Conservation (phyloP, 768 basidiomycete species). For the Xerocomellus dryophilus region DNA sequence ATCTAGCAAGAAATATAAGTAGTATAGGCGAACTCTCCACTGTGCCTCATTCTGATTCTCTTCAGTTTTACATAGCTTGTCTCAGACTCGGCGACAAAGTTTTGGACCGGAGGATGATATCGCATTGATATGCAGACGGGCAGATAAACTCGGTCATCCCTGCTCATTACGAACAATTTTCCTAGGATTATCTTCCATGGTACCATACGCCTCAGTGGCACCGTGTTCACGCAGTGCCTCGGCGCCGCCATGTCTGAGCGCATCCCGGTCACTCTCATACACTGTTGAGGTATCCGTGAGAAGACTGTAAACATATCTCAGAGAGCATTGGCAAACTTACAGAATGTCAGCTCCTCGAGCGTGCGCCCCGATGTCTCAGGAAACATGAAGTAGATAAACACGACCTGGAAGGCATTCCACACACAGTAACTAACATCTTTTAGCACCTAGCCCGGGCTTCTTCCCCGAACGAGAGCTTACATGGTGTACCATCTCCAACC, state of each 20-base stretch:
- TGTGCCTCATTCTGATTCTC: no score
- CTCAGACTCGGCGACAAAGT: no score
- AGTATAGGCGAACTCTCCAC: no score
- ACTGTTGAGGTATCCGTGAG: not conserved
- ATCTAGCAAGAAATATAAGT: no score
- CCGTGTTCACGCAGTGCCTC: not conserved
- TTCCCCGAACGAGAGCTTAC: not conserved
- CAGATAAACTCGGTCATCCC: not conserved
- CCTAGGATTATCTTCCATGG: not conserved
- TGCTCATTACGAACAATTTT: no score
- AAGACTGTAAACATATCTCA: not conserved
- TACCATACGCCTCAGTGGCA: not conserved
- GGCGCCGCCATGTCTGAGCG: not conserved
- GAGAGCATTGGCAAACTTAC: conserved; percentile 2
- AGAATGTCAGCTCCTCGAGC: conserved; percentile 3
- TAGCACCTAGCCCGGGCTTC: not conserved
- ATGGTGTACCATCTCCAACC: conserved; percentile 11
- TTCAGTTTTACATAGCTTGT: no score
- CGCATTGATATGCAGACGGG: no score
- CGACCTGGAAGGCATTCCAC: not conserved
- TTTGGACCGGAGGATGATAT: no score
- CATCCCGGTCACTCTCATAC: not conserved
- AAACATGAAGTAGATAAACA: not conserved
- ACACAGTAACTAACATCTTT: not conserved
- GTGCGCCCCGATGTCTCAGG: conserved; percentile 2